Base-by-base conservation (phyloP, 257 asterid genomes). In the Vinca minor region DNA sequence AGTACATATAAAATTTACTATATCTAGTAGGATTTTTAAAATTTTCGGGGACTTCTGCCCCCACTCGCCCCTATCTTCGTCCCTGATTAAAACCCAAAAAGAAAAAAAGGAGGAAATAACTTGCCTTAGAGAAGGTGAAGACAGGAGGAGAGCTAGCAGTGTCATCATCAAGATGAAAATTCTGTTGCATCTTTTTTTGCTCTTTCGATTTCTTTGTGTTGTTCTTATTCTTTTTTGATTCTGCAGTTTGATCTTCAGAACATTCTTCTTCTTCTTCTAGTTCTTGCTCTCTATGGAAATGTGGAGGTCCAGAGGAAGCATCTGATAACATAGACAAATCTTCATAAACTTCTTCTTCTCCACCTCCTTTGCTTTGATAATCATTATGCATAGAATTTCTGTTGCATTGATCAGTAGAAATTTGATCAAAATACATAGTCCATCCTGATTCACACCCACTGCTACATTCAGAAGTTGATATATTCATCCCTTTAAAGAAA, bases 221-320 rank as follows among this genome's bases (percentile, higher is more conserved):
- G 17, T 73, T 79, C 45, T 34, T 61, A 50, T 71, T 74, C 67
- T 25, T 74, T 20, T 49, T 45, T 44, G 63, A 71, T 50, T 75
- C 63, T 61, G n/a, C n/a, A n/a, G n/a, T n/a, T n/a, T n/a, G n/a
- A n/a, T n/a, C n/a, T n/a, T n/a, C n/a, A n/a, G n/a, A n/a, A n/a
- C n/a, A n/a, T n/a, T 55, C 57, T 49, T 72, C 77, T 32, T 71
- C 62, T 55, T 61, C 72, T 62, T 71, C 72, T 32, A 68, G 61
- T 55, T 61, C 72, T 59, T 71, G n/a, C 72, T 14, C 8, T 38
- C 9, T 74, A 60, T 77, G 86, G 9, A n/a, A n/a, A n/a, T n/a
- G n/a, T n/a, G 94, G 98, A 49, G 96, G 97, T 23, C 91, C 96
- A 0, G 98, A 91, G 3, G 98, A 88, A 1, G 98, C 98, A 75